Evolutionary conservation across 1,139 yeast genomes (phyloP).

Genomic region (Candida gigantensis): DNA sequence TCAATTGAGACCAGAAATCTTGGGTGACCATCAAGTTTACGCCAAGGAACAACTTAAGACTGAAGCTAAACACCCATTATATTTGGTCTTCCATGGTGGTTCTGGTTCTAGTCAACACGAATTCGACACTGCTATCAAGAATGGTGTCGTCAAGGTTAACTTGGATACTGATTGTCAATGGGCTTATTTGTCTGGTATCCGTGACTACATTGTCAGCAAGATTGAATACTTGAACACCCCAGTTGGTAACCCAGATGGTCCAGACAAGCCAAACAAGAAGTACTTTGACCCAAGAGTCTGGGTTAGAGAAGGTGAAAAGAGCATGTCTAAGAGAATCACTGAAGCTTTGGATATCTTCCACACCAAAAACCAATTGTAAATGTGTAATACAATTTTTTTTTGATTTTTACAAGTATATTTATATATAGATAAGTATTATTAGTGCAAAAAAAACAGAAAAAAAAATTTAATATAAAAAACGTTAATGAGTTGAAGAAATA

Average conservation of each 20-base stretch:
- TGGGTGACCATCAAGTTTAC: conserved; percentile 94
- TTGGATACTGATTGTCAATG: conserved; percentile 98
- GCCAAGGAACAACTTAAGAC: conserved; percentile 65
- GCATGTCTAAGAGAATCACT: conserved; percentile 84
- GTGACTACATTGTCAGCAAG: conserved; percentile 94
- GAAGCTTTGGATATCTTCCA: conserved; percentile 88
- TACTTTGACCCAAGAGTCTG: conserved; percentile 99
- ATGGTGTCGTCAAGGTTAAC: conserved; percentile 99
- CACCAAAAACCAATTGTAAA: conserved; percentile 63
- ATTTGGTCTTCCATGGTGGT: conserved; percentile 99
- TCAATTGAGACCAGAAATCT: conserved; percentile 85
- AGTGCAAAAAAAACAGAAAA: background rate
- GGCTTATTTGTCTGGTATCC: conserved; percentile 95
- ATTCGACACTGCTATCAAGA: conserved; percentile 84
- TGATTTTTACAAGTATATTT: no score
- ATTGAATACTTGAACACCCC: conserved; percentile 86
- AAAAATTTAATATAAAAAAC: background rate
- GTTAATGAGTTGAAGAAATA: no score
- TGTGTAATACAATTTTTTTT: background rate
- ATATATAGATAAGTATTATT: no score
- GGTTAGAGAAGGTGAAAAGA: conserved; percentile 99
- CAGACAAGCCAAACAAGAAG: conserved; percentile 98
- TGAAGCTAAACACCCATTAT: conserved; percentile 70
- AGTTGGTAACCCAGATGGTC: conserved; percentile 99
- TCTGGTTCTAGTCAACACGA: conserved; percentile 95